Base-by-base conservation (phyloP, 805 yeast genomes). In the Grigorovia humatica region DNA sequence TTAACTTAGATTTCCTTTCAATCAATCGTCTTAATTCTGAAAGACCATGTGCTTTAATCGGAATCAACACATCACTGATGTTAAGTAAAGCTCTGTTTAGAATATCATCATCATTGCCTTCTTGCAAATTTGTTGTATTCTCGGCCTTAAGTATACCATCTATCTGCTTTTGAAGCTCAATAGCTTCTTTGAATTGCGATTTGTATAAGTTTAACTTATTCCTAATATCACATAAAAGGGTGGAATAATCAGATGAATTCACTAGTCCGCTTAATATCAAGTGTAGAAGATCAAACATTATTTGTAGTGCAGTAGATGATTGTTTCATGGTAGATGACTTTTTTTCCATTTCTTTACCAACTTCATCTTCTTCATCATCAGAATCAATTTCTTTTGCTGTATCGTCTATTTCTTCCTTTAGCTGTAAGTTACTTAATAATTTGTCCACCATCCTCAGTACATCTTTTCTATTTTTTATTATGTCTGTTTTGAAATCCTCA, bases 41-140 rank as follows among this genome's bases (percentile, higher is more conserved):
- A 9, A 93, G 68, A 0, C 98, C 98, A 65, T 86, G 89, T 0
- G 95, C 98, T 50, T 89, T 73, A 2, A 91, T 78, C 0, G 98
- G 96, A 2, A 86, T 82, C 44, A 85, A 68, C 0, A 90, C 85
- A 66, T 90, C 96, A 51, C 80, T 81, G 44, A 93, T 66, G 53
- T 82, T 79, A 1, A 76, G 70, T 41, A 87, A 68, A 0, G 96
- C 96, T 35, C 78, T 72, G 15, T 77, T 74, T 47, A 85, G 67
- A 0, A 66, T 54, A 23, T 68, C 69, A 8, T 38, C 38, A 17
- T 17, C 44, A 3, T 11, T 18, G 5, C 15, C 23, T 18, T 43
- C 48, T 20, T 50, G 44, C 18, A 45, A 40, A 13, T 11, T n/a
- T 23, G 18, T 38, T 27, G 9, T 23, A 17, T 8, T 27, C 4